Base-by-base conservation (phyloP, 495 filamentous ascomycete species). In the Daldinia grandis region DNA sequence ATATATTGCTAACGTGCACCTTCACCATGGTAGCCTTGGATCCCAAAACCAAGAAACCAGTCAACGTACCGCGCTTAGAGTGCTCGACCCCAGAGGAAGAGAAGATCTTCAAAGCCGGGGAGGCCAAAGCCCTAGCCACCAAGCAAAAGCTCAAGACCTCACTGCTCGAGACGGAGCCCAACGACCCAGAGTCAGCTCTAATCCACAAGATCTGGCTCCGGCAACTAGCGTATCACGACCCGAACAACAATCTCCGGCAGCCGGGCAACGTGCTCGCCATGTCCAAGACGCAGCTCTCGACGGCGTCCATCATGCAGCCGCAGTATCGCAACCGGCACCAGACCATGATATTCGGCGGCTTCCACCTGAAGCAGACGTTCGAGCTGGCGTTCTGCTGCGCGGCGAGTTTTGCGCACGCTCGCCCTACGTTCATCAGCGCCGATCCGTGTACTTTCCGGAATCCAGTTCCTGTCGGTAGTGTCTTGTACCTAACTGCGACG, bases 331-430 rank as follows among this genome's bases (percentile, higher is more conserved):
- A 95, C 78, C 83, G 92, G 3, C 92, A 95, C 80, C 90, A 92
- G 72, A 94, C 93, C 81, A 94, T 93, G 92, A 93, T 96, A 56
- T 96, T 95, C 74, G 93, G 93, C 24, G 93, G 93, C 19, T 94
- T 92, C 77, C 87, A 95, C 0, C 83, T 96, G 0, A 93, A 93
- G 76, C 87, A 90, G 67, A 91, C 91, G 4, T 94, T 94, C 73
- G 93, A 96, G 78, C 84, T 96, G 1, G 92, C 93, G n/a, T 96
- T 96, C 80, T 93, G 90, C 78, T 93, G 91, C 76, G 91, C 89
- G n/a, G 91, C 93, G 0, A 88, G 90, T 4, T 92, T 92, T 69
- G 86, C 92, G 0, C 92, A 93, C 76, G 81, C 86, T 0, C 83
- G 92, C 0, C 93, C 93, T 3, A 92, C 88, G 14, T 96, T 95